Base-by-base conservation (phyloP, 768 basidiomycete species). In the Russula lepida region DNA sequence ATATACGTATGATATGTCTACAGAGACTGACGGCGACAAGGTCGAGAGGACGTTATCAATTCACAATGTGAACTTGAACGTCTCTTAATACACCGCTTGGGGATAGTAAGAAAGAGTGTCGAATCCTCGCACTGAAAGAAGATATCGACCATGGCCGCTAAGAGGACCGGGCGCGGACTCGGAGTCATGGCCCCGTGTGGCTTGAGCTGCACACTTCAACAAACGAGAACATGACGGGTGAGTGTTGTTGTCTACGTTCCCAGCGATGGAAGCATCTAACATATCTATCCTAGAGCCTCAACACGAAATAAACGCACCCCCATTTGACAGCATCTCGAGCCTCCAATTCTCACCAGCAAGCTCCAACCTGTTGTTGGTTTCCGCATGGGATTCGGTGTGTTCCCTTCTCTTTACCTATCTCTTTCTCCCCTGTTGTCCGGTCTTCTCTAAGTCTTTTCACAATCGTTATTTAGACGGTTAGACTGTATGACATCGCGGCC, bases 301-400 rank as follows among this genome's bases (percentile, higher is more conserved):
- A 66, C 62, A 73, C 8, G 81, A 81, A 64, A 69, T 86, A 35
- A 74, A 78, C 6, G 84, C 85, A 0, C 84, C 91, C 0, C 92
- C 92, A 0, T 87, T 91, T 67, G 93, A 97, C 74, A 88, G 88
- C 67, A 81, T 95, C 53, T 89, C 92, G 2, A 79, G 84, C 41
- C 75, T 98, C 30, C 79, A 82, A 33, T 98, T 89, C 73, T 91
- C 92, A 23, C 89, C 92, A 1, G 78, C 79, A 3, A 82, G 88
- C 70, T 86, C 93, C 2, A 79, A 88, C 57, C 84, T 88, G 21
- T 75, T 98, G 1, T 75, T 98, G 0, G 90, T 89, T 19, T 84
- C 91, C 13, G 88, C 89, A 62, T 98, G 95, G 95, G 95, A 98
- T 73, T 83, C 89, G 25, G 82, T 83, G 57, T 66, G 81, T 68